These are phyloP conservation scores for Trapa bicornis DNA, from an alignment of 345 rosid species.

Conservation along the genomic window DNA sequence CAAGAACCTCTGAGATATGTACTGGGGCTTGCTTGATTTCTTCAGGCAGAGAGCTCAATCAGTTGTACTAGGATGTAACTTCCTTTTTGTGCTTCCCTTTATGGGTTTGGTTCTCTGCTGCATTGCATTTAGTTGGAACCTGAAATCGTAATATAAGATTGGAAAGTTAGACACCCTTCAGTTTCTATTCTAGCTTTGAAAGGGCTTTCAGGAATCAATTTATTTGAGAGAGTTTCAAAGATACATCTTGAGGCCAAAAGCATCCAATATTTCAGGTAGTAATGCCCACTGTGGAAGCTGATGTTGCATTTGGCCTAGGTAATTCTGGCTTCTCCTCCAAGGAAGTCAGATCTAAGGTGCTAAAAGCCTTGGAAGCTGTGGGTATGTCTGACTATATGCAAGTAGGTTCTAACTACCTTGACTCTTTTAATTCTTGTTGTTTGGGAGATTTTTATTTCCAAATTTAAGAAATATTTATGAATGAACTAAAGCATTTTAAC, in stretches of 20 bases:
- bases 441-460: neutral
- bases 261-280: slow-evolving; percentile 43
- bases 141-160: neutral
- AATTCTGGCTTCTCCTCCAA: slow-evolving; percentile 40
- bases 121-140: neutral
- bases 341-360: slow-evolving; percentile 56
- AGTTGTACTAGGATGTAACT: neutral
- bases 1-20: neutral
- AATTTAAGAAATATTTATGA: neutral
- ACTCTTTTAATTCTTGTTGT: neutral
- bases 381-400: slow-evolving; percentile 60
- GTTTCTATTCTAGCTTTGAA: neutral
- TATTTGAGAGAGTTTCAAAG: neutral
- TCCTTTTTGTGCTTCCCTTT: neutral
- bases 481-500: neutral
- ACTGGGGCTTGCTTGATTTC: neutral
- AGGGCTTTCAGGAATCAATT: neutral
- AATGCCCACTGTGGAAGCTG: slow-evolving; percentile 95
- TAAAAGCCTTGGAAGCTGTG: slow-evolving; percentile 58
- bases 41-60: neutral
- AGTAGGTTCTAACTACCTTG: slow-evolving; percentile 18
- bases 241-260: neutral
- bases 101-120: neutral
- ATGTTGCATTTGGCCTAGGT: slow-evolving; percentile 91
- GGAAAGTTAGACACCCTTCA: neutral